Base-by-base conservation (phyloP, 225 moss, liverwort and hornwort species). In the Pseudisothecium myosuroides region DNA sequence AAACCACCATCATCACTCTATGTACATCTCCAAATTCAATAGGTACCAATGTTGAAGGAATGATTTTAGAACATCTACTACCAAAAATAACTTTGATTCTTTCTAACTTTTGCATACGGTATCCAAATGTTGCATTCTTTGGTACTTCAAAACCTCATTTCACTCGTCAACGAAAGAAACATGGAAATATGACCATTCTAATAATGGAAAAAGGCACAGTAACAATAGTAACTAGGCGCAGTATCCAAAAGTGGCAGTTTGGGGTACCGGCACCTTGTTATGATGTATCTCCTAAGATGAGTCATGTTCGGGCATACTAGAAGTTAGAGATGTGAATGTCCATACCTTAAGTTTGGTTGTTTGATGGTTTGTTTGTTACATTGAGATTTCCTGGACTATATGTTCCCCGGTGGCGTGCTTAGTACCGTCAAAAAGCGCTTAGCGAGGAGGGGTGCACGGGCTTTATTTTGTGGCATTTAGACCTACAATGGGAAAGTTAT, bases 11-110 rank as follows among this genome's bases (percentile, higher is more conserved):
- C 27, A 27, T 9, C 27, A 72, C 7, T 72, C 2, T 72, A 1
- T 27, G 0, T 27, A 8, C 9, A 43, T 9, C 3, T 15, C 8
- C 5, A 43, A 27, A 43, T 27, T 9, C 16, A 26, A 27, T 27
- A 29, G 3, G 6, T 11, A 74, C 0, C 1, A 17, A 10, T 49
- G 0, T 4, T 31, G 4, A 31, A 74, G 11, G 11, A 74, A 31
- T 0, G 0, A 74, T 19, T 31, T 4, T n/a, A 17, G 1, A 8
- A 47, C 27, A 3, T 47, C 45, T 6, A 45, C 10, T 18, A 47
- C 19, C 4, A 11, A 49, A 29, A 29, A 27, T 2, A 31, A 7
- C 31, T 19, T 49, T 75, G 19, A 74, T 11, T 31, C 7, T 47
- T 29, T 6, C 10, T 31, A 74, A 47, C 11, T 74, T 74, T 74